phyloP scores from a whole-genome alignment of 179 eudicot species.

The Heliamphora pulchella region DNA sequence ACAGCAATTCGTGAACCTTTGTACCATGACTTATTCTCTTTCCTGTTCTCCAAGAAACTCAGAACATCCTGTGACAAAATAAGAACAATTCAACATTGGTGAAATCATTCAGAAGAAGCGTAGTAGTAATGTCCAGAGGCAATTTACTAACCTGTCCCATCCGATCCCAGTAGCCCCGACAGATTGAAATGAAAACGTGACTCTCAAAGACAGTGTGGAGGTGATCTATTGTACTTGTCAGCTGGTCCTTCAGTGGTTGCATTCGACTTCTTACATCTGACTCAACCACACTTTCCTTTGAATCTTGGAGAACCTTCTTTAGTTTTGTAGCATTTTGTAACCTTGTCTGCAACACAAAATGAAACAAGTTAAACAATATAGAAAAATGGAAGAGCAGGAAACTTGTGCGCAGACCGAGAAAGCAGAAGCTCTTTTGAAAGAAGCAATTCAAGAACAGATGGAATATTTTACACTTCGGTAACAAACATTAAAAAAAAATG shows the following conservation, averaged over 20 bases:
- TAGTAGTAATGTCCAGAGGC: neutral
- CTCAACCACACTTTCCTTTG: slow-evolving; percentile 52
- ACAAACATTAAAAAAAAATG: too few relatives aligned
- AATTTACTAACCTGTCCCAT: slow-evolving; percentile 51
- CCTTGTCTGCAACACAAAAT: slow-evolving; percentile 38
- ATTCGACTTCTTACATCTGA: slow-evolving; percentile 60
- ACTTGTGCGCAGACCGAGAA: too few relatives aligned
- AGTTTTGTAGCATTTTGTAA: slow-evolving; percentile 55
- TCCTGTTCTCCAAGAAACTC: slow-evolving; percentile 61
- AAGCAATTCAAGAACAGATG: too few relatives aligned
- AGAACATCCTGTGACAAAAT: slow-evolving; percentile 53
- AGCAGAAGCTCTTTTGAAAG: too few relatives aligned
- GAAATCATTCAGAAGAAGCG: neutral
- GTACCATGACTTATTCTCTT: slow-evolving; percentile 76
- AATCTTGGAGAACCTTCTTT: slow-evolving; percentile 75
- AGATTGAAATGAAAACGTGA: slow-evolving; percentile 47
- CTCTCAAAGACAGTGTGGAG: slow-evolving; percentile 55
- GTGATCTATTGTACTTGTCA: slow-evolving; percentile 47
- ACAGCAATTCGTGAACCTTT: slow-evolving; percentile 72
- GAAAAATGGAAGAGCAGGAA: too few relatives aligned
- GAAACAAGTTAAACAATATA: neutral
- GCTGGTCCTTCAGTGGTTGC: slow-evolving; percentile 61
- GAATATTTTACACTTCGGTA: too few relatives aligned
- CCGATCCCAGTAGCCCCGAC: slow-evolving; percentile 76
- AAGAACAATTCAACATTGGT: slow-evolving; percentile 11